These are phyloP conservation scores for Nigrospora oryzae DNA, from an alignment of 2,329 filamentous ascomycete genomes.

Conservation along the genomic window DNA sequence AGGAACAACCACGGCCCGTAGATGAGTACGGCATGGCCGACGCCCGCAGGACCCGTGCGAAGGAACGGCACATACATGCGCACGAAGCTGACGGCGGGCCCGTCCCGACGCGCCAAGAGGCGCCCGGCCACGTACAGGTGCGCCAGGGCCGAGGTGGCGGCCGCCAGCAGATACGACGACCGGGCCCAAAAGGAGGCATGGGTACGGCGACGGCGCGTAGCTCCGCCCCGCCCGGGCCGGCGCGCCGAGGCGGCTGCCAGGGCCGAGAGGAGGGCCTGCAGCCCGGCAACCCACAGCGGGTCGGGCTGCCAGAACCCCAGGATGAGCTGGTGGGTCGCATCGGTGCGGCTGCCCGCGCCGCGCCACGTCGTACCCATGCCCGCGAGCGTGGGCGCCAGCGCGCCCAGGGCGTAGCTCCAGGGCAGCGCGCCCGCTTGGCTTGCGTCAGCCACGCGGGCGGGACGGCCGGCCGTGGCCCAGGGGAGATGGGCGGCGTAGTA, in stretches of 20 bases:
- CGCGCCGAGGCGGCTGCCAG: too few species aligned
- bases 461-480: constrained; percentile 9
- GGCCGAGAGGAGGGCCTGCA: neutral
- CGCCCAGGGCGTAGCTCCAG: constrained; percentile 15
- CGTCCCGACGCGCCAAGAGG: constrained; percentile 5
- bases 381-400: constrained; percentile 10
- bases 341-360: constrained; percentile 8
- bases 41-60: constrained; percentile 8
- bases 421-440: constrained; percentile 10
- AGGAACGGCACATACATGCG: constrained; percentile 12
- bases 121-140: constrained; percentile 10
- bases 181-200: constrained; percentile 7
- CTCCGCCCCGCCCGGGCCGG: too few species aligned
- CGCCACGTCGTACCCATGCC: constrained; percentile 15
- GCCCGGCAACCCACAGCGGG: constrained; percentile 12
- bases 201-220: too few species aligned
- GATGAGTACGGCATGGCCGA: constrained; percentile 6
- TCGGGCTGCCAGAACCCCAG: constrained; percentile 14
- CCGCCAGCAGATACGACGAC: constrained; percentile 11
- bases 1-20: constrained; percentile 16
- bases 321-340: constrained; percentile 12
- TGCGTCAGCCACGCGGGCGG: constrained; percentile 7
- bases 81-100: constrained; percentile 5
- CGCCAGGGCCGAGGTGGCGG: constrained; percentile 8
- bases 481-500: constrained; percentile 14